Percentiles rank a stretch among this genome's conserved stretches.
Evolutionary conservation across 805 yeast genomes (phyloP).

Genomic region (Sugiyamaella marilandica): DNA sequence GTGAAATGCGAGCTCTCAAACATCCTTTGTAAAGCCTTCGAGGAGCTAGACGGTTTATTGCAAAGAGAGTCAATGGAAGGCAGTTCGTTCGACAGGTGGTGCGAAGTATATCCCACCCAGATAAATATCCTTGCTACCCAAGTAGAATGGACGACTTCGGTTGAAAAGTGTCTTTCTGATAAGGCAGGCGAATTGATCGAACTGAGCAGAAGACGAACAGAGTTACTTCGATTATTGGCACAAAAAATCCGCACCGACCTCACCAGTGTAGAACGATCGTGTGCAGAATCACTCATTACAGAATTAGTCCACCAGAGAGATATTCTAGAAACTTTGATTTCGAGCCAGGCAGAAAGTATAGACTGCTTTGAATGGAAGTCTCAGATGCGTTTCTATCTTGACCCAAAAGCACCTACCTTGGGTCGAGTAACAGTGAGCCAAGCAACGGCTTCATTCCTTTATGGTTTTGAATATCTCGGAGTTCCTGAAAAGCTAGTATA

Average conservation of each 20-base stretch:
- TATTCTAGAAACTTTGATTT: constrained; percentile 29
- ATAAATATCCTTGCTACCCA: constrained; percentile 50
- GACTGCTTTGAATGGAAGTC: constrained; percentile 44
- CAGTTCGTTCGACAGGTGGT: constrained; percentile 31
- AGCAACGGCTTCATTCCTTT: constrained; percentile 46
- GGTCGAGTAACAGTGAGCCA: constrained; percentile 45
- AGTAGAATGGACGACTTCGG: constrained; percentile 46
- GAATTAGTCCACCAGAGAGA: constrained; percentile 61
- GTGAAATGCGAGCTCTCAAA: constrained; percentile 46
- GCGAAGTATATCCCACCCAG: constrained; percentile 51
- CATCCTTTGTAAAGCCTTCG: constrained; percentile 33
- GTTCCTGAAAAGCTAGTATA: constrained; percentile 65
- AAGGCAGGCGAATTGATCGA: neutral
- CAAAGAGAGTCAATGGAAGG: constrained; percentile 4
- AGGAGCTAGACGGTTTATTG: constrained; percentile 20
- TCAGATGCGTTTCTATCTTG: constrained; percentile 48
- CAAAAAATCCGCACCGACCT: constrained; percentile 29
- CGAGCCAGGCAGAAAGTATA: constrained; percentile 9
- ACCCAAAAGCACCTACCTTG: constrained; percentile 28
- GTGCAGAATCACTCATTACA: constrained; percentile 56
- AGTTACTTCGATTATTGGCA: constrained; percentile 31
- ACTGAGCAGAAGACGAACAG: neutral
- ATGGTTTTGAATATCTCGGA: constrained; percentile 84
- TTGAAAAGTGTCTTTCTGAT: constrained; percentile 33
- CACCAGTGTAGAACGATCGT: constrained; percentile 35